Conservation (phyloP, 1,284 basidiomycete species). For the Naganishia sp. region DNA sequence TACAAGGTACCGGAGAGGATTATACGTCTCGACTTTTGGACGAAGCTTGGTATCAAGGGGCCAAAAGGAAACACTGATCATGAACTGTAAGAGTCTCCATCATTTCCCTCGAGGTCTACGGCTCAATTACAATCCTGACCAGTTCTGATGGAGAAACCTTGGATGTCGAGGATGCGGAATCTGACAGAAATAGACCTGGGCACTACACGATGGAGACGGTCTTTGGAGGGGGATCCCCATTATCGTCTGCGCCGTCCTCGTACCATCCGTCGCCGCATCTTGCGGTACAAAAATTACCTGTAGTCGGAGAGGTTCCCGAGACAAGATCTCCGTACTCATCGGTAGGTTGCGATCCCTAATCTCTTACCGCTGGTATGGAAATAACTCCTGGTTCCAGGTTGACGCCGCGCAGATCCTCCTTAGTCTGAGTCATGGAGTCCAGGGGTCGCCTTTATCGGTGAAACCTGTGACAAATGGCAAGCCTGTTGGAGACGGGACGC, state of each 20-base stretch:
- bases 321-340: background rate
- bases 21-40: conserved; percentile 94
- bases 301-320: background rate
- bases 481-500: no score
- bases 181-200: background rate
- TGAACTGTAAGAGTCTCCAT: background rate
- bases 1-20: conserved; percentile 93
- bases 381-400: background rate
- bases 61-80: background rate
- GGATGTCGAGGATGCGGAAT: background rate
- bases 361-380: background rate
- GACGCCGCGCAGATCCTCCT: conserved; percentile 23
- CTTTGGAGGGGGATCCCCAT: conserved; percentile 32
- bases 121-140: no score
- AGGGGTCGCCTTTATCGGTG: no score
- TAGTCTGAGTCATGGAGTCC: conserved; percentile 10
- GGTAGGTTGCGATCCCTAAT: conserved; percentile 2
- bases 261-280: conserved; percentile 6
- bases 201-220: conserved; percentile 23
- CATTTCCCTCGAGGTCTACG: no score
- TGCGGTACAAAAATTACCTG: background rate
- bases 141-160: no score
- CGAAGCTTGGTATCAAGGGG: conserved; percentile 61
- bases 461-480: no score
- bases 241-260: conserved; percentile 31